Base-by-base conservation (phyloP, 2,329 filamentous ascomycete genomes). In the Colletotrichum agaves region DNA sequence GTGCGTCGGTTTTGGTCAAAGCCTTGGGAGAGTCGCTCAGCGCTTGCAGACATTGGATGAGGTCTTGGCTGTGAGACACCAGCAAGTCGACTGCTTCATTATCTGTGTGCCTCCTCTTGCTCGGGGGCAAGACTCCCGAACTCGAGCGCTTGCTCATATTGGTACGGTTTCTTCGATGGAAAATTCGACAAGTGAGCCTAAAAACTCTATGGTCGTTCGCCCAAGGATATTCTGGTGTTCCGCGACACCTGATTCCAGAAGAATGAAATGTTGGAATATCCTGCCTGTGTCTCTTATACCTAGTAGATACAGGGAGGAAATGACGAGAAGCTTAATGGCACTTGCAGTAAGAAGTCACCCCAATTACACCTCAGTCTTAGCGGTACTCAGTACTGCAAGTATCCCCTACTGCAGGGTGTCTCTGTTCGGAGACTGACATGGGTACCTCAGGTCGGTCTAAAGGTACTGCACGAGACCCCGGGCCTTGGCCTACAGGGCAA, bases 11-110 rank as follows among this genome's bases (percentile, higher is more conserved):
- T 43, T 46, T 35, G 17, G 17, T 7, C 10, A 43, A 44, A 15
- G 43, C 31, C 17, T 44, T 60, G 17, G 44, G 41, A 5, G 49
- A 74, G 56, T 73, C 61, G 55, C 78, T 78, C 8, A 83, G 70
- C 10, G 76, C 73, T 35, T 80, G 74, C 3, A 82, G 75, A 59
- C 78, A 79, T 49, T 75, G 73, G 11, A 81, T 74, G 15, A 85
- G 72, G 41, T 78, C 77, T 64, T 83, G 75, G 12, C 78, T 78
- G 68, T 79, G 75, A 5, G 75, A 70, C 17, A 78, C 68, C 8
- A 81, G 71, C 17, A 73, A 50, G 7, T 70, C 71, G 10, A 82
- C 57, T 1, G 77, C 75, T 4, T 74, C 69, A 61, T 63, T 4
- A 49, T 59, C 47, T 8, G 23, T 59, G 5, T 67, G 65, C 43